Conservation (phyloP, 2,329 filamentous ascomycete species). For the Xylariomycetidae sp. region DNA sequence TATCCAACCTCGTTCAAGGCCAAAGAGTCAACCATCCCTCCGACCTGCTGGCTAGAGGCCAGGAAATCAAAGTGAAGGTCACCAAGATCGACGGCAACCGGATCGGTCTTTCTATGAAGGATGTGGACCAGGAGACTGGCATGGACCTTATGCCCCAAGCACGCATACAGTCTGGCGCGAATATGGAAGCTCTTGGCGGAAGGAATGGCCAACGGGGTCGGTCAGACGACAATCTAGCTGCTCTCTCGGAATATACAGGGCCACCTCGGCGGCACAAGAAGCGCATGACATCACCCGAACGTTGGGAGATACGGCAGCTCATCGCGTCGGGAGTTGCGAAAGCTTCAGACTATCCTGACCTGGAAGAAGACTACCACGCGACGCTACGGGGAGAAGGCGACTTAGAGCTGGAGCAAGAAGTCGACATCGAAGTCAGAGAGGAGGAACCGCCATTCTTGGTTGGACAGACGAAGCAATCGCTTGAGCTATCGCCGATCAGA, state of each 20-base stretch:
- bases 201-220: slow-evolving; percentile 44
- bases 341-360: slow-evolving; percentile 86
- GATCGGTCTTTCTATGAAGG: slow-evolving; percentile 92
- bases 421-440: slow-evolving; percentile 94
- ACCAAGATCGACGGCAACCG: slow-evolving; percentile 75
- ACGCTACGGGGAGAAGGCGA: slow-evolving; percentile 79
- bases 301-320: slow-evolving; percentile 95
- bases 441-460: slow-evolving; percentile 95
- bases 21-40: slow-evolving; percentile 87
- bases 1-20: slow-evolving; percentile 80
- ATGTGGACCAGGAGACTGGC: slow-evolving; percentile 86
- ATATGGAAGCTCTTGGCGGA: slow-evolving; percentile 70
- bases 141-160: slow-evolving; percentile 74
- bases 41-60: slow-evolving; percentile 73
- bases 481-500: slow-evolving; percentile 90
- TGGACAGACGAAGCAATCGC: slow-evolving; percentile 91
- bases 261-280: slow-evolving; percentile 65
- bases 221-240: slow-evolving; percentile 44
- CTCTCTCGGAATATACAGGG: slow-evolving; percentile 56
- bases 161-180: slow-evolving; percentile 81
- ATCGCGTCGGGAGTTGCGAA: slow-evolving; percentile 94
- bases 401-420: slow-evolving; percentile 89
- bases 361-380: slow-evolving; percentile 89
- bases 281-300: slow-evolving; percentile 89
- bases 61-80: slow-evolving; percentile 89